Conservation (phyloP, 169 alveolate genomes). For the Plasmodium relictum region DNA sequence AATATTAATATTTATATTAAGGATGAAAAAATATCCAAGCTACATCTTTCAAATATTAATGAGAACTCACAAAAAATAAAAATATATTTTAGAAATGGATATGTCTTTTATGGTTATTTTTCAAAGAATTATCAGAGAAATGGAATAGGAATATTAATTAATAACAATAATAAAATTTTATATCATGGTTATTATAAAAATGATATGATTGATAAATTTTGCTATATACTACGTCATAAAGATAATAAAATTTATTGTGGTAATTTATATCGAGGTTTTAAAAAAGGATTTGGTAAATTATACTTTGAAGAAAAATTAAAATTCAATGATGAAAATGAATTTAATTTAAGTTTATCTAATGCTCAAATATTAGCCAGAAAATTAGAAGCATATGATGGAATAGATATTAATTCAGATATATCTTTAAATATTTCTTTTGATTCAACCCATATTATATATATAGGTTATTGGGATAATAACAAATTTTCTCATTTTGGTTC, state of each 20-base stretch:
- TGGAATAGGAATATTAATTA: conserved; percentile 77
- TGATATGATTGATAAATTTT: conserved; percentile 73
- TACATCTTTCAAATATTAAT: conserved; percentile 34
- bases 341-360: conserved; percentile 67
- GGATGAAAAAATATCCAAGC: conserved; percentile 71
- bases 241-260: conserved; percentile 76
- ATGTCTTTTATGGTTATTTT: conserved; percentile 70
- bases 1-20: conserved; percentile 44
- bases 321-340: conserved; percentile 28
- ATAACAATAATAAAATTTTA: conserved; percentile 70
- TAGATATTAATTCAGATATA: conserved; percentile 65
- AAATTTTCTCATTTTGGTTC: conserved; percentile 65
- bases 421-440: conserved; percentile 40
- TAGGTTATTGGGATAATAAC: conserved; percentile 75
- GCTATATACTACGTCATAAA: conserved; percentile 75
- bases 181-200: conserved; percentile 78
- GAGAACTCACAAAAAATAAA: conserved; percentile 47
- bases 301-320: conserved; percentile 61
- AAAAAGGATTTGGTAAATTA: conserved; percentile 78
- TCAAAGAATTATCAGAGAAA: conserved; percentile 40
- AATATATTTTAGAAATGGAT: conserved; percentile 73
- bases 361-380: conserved; percentile 49
- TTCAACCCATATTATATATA: conserved; percentile 54
- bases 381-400: conserved; percentile 58
- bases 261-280: conserved; percentile 50